phyloP scores from a whole-genome alignment of 2,329 filamentous ascomycete genomes.

The Meredithiella fracta region DNA sequence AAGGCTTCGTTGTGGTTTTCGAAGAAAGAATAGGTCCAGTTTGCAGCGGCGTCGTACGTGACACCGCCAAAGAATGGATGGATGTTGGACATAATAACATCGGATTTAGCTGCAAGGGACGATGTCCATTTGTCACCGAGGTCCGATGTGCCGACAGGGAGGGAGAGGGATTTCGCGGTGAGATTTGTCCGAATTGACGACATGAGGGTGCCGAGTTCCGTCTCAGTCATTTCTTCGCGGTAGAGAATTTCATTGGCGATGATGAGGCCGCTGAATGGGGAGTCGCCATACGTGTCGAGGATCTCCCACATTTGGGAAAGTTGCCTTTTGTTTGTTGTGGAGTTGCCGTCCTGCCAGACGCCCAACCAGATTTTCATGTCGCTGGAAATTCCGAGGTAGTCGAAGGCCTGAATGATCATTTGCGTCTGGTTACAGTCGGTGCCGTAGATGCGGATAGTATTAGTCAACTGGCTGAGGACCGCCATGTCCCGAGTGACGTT shows the following conservation, averaged over 20 bases:
- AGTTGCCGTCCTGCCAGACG: constrained; percentile 77
- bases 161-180: constrained; percentile 43
- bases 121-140: constrained; percentile 75
- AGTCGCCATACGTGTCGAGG: constrained; percentile 48
- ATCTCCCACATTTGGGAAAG: constrained; percentile 71
- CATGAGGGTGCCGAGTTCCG: constrained; percentile 47
- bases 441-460: constrained; percentile 75
- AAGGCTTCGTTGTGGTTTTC: constrained; percentile 47
- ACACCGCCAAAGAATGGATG: constrained; percentile 90
- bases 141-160: constrained; percentile 77
- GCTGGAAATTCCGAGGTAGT: constrained; percentile 52
- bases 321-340: constrained; percentile 70
- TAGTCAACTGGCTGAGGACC: constrained; percentile 76
- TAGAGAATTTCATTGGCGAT: constrained; percentile 67
- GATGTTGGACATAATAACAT: constrained; percentile 91
- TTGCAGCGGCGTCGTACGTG: constrained; percentile 46
- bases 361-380: constrained; percentile 82
- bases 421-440: constrained; percentile 97
- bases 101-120: constrained; percentile 51
- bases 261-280: constrained; percentile 68
- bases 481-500: constrained; percentile 87
- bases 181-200: constrained; percentile 56
- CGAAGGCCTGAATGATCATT: constrained; percentile 74
- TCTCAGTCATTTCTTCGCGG: constrained; percentile 54
- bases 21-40: constrained; percentile 79